phyloP scores from a whole-genome alignment of 1,139 yeast species.

The Saccharomycopsis phalli region DNA sequence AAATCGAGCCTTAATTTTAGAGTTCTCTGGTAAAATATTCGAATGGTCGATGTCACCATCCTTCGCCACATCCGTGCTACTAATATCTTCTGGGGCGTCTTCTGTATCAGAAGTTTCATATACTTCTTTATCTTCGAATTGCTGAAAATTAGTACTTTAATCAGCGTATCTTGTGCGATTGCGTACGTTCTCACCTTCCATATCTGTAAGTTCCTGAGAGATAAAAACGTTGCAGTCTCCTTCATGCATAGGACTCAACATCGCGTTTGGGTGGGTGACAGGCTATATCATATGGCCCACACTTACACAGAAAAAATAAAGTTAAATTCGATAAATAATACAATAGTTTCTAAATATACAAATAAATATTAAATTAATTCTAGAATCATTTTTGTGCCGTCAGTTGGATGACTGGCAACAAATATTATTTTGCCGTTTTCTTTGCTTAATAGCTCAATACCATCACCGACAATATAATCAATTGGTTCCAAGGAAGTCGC shows the following conservation, averaged over 20 bases:
- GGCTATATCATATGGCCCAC: too few relatives aligned
- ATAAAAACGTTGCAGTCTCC: too few relatives aligned
- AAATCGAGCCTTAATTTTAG: constrained; percentile 4
- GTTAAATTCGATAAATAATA: too few relatives aligned
- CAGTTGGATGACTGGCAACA: constrained; percentile 3
- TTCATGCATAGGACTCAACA: too few relatives aligned
- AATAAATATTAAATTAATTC: constrained; percentile 5
- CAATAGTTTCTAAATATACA: too few relatives aligned
- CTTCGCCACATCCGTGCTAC: not conserved
- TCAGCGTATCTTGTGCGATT: too few relatives aligned
- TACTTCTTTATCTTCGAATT: constrained; percentile 8
- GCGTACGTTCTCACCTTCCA: too few relatives aligned
- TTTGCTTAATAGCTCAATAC: constrained; percentile 7
- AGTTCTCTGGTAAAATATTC: constrained; percentile 4
- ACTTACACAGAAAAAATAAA: too few relatives aligned
- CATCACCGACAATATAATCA: constrained; percentile 11
- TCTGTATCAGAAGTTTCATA: constrained; percentile 19
- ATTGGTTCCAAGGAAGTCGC: not conserved
- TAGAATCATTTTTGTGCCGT: constrained; percentile 2
- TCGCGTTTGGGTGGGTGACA: too few relatives aligned
- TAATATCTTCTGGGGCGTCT: constrained; percentile 1
- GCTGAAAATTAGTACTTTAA: not conserved
- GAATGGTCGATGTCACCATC: constrained; percentile 8
- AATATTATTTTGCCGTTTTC: constrained; percentile 1
- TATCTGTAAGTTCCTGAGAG: too few relatives aligned